Conservation (phyloP, 2,329 filamentous ascomycete species). For the Xylariaceae sp. region DNA sequence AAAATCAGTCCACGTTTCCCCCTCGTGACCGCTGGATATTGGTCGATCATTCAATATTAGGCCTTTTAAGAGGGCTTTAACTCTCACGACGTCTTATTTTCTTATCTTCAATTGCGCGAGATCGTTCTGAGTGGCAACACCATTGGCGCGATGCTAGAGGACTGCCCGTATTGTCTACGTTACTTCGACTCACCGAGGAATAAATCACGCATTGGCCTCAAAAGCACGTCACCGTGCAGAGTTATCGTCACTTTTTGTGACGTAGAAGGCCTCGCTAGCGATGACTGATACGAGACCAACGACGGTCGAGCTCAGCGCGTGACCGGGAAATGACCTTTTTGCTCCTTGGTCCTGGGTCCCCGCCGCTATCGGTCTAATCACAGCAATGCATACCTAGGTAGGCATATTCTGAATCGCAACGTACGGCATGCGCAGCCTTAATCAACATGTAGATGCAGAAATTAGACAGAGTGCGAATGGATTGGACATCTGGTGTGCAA, state of each 20-base stretch:
- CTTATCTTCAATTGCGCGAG: slow-evolving; percentile 2
- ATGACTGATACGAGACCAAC: neutral
- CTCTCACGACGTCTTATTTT: slow-evolving; percentile 9
- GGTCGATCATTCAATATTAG: slow-evolving; percentile 21
- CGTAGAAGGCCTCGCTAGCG: neutral
- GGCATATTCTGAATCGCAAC: too few relatives aligned
- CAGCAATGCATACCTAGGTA: too few relatives aligned
- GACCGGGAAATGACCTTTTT: too few relatives aligned
- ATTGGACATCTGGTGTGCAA: too few relatives aligned
- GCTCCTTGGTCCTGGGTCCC: too few relatives aligned
- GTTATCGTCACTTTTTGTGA: neutral
- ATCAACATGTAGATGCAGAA: too few relatives aligned
- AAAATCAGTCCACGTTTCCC: slow-evolving; percentile 15
- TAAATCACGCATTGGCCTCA: slow-evolving; percentile 4
- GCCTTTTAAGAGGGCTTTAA: slow-evolving; percentile 9
- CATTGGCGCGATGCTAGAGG: neutral
- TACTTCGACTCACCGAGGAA: slow-evolving; percentile 13
- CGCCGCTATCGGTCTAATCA: too few relatives aligned
- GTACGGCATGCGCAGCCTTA: too few relatives aligned
- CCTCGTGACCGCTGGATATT: slow-evolving; percentile 20
- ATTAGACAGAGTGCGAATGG: too few relatives aligned
- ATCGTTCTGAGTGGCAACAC: slow-evolving; percentile 6
- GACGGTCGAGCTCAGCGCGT: neutral
- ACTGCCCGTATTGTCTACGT: neutral
- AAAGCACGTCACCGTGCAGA: slow-evolving; percentile 11